Evolutionary conservation across 306 rosid species (phyloP).

Genomic region (Canavalia ensiformis): DNA sequence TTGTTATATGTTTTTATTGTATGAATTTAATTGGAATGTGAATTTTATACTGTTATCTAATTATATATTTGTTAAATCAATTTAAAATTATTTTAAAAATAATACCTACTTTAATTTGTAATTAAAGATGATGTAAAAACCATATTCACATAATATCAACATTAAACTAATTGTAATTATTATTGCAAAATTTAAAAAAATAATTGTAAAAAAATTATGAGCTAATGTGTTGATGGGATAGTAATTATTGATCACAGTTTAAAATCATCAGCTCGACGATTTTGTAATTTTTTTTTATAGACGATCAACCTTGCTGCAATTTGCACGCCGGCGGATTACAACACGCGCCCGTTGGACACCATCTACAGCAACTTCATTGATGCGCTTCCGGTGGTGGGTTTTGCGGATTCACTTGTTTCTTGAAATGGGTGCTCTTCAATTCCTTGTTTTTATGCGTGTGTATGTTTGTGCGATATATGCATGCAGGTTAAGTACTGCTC

Average conservation of each 20-base stretch:
- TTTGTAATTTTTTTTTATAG: slow-evolving; percentile 42
- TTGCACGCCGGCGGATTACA: slow-evolving; percentile 90
- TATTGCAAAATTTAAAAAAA: not conserved
- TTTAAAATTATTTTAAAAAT: too few relatives aligned
- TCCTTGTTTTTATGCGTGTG: not conserved
- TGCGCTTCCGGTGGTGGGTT: slow-evolving; percentile 84
- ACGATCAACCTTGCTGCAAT: slow-evolving; percentile 90
- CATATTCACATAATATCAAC: too few relatives aligned
- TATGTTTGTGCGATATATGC: slow-evolving; percentile 30
- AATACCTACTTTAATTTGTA: too few relatives aligned
- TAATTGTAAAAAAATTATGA: not conserved
- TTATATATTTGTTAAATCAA: too few relatives aligned
- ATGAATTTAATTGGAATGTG: too few relatives aligned
- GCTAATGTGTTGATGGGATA: not conserved
- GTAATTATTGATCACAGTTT: not conserved
- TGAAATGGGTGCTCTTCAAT: not conserved
- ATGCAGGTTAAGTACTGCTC: slow-evolving; percentile 81
- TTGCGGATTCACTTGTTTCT: not conserved
- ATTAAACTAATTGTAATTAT: not conserved
- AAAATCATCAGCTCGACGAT: not conserved
- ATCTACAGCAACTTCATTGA: slow-evolving; percentile 87
- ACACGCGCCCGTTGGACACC: slow-evolving; percentile 85
- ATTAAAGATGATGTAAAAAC: too few relatives aligned
- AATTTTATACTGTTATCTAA: too few relatives aligned
- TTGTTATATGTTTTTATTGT: too few relatives aligned